Evolutionary conservation across 176 grass and related monocot genomes (phyloP).

Genomic region (maize (Zea mays)): Zm-B73-REFERENCE-NAM-5.0 NC_050102.1:109676001-109676500

Average conservation of each 20-base stretch:
- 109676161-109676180: constrained; percentile 15
- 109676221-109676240: constrained; percentile 30
- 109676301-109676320: neutral
- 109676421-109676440: too few relatives aligned
- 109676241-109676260: neutral
- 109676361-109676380: too few relatives aligned
- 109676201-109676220: constrained; percentile 29
- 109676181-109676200: neutral
- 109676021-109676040: too few relatives aligned
- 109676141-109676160: constrained; percentile 22
- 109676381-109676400: too few relatives aligned
- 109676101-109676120: constrained; percentile 19
- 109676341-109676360: too few relatives aligned
- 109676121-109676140: constrained; percentile 16
- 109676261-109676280: constrained; percentile 1
- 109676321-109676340: neutral
- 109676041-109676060: too few relatives aligned
- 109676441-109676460: too few relatives aligned
- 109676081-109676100: neutral
- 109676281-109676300: neutral
- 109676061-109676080: neutral
- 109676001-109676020: too few relatives aligned
- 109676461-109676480: too few relatives aligned
- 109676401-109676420: too few relatives aligned
- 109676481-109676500: too few relatives aligned